phyloP scores from a whole-genome alignment of 345 rosid genomes.

The Durio zibethinus region DNA sequence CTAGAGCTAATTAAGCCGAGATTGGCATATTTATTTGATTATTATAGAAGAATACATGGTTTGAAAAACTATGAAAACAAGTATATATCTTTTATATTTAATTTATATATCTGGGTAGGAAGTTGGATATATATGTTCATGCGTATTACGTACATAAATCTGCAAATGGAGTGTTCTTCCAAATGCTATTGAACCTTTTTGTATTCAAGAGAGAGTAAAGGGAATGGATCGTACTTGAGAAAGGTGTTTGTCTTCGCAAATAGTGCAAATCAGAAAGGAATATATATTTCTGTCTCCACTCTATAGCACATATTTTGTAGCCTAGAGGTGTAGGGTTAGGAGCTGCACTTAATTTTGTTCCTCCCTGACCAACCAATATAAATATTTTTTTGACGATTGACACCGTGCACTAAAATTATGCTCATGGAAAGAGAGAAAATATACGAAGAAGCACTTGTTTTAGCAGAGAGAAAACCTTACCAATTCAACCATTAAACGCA shows the following conservation, averaged over 20 bases:
- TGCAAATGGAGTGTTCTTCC: too few species aligned
- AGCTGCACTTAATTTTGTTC: constrained; percentile 10
- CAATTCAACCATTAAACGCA: background rate
- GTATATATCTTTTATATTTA: background rate
- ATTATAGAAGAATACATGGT: background rate
- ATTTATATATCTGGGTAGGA: background rate
- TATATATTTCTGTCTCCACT: background rate
- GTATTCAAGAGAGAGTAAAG: background rate
- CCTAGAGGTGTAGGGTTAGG: background rate
- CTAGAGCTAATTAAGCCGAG: too few species aligned
- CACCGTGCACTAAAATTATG: constrained; percentile 6
- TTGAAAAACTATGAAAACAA: background rate
- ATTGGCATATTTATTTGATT: background rate
- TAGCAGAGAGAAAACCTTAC: background rate
- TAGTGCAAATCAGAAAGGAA: background rate
- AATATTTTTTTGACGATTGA: background rate
- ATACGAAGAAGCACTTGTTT: background rate
- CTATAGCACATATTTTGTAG: background rate
- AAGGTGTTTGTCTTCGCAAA: background rate
- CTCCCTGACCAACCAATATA: background rate
- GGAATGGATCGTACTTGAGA: background rate
- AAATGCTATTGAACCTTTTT: background rate
- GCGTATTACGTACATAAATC: background rate
- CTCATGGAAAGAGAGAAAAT: background rate
- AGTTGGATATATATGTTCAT: background rate